Percentiles rank a stretch among this genome's conserved stretches.
Evolutionary conservation across 108 stramenopile species (phyloP).

Genomic region (Thalassiosira profunda): DNA sequence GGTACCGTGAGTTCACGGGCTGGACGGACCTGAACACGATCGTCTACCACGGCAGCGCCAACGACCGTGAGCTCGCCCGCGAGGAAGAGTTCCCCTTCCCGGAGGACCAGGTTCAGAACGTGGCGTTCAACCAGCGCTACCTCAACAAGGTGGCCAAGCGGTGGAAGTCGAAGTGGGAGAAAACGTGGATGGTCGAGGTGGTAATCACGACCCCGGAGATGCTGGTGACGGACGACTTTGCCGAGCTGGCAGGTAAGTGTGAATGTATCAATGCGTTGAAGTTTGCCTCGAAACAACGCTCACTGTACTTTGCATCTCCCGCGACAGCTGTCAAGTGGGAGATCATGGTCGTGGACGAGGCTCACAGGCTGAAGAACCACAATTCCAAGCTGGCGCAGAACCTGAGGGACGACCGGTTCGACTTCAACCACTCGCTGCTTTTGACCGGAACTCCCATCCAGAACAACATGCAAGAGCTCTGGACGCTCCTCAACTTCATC

Average conservation of each 20-base stretch:
- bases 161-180: constrained; percentile 36
- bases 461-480: constrained; percentile 90
- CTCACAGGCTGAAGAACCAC: constrained; percentile 97
- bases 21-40: constrained; percentile 97
- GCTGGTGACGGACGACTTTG: constrained; percentile 81
- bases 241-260: constrained; percentile 79
- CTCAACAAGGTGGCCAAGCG: constrained; percentile 54
- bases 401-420: constrained; percentile 74
- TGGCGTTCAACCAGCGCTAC: constrained; percentile 67
- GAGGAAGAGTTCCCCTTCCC: constrained; percentile 85
- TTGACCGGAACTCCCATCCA: constrained; percentile 97
- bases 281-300: too few species aligned
- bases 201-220: constrained; percentile 95
- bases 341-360: constrained; percentile 96
- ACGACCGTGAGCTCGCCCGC: constrained; percentile 80
- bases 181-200: constrained; percentile 90
- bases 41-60: constrained; percentile 92
- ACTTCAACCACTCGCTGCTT: constrained; percentile 84
- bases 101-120: constrained; percentile 57
- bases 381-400: constrained; percentile 90
- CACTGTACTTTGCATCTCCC: too few species aligned
- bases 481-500: constrained; percentile 92
- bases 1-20: constrained; percentile 91
- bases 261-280: too few species aligned
- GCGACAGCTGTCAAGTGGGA: constrained; percentile 91